Percentiles rank a stretch among this genome's conserved stretches.
Evolutionary conservation across 129 eudicot genomes (phyloP).

Genomic region (Artemisia tridentata): DNA sequence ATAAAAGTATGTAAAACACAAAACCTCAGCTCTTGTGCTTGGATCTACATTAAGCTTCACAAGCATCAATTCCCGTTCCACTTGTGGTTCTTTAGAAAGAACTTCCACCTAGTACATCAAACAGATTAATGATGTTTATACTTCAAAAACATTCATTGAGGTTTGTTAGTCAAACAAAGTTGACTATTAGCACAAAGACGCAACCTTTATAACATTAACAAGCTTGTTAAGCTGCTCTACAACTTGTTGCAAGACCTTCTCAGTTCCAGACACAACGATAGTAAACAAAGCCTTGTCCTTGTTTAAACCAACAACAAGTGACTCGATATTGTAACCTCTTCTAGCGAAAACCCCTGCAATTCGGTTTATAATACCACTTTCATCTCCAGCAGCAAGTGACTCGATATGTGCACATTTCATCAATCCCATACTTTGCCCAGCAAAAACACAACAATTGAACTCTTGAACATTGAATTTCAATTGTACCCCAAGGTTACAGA

Average conservation of each 20-base stretch:
- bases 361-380: slow-evolving; percentile 93
- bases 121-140: background rate
- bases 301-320: slow-evolving; percentile 95
- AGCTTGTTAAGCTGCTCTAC: slow-evolving; percentile 94
- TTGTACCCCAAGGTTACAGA: too few relatives aligned
- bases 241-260: slow-evolving; percentile 78
- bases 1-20: slow-evolving; percentile 17
- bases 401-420: too few relatives aligned
- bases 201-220: slow-evolving; percentile 83
- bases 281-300: slow-evolving; percentile 94
- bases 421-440: too few relatives aligned
- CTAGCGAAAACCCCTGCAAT: slow-evolving; percentile 95
- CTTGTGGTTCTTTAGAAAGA: slow-evolving; percentile 84
- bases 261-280: slow-evolving; percentile 85
- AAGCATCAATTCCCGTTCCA: slow-evolving; percentile 95
- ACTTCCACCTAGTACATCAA: slow-evolving; percentile 74
- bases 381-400: slow-evolving; percentile 98
- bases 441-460: too few relatives aligned
- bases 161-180: background rate
- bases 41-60: slow-evolving; percentile 71
- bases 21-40: slow-evolving; percentile 67
- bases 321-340: slow-evolving; percentile 92
- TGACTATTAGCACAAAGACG: background rate
- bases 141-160: background rate
- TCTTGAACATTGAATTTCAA: too few relatives aligned